Evolutionary conservation across 441 rosid species (phyloP).

Genomic region (Raphanus hybrid): DNA sequence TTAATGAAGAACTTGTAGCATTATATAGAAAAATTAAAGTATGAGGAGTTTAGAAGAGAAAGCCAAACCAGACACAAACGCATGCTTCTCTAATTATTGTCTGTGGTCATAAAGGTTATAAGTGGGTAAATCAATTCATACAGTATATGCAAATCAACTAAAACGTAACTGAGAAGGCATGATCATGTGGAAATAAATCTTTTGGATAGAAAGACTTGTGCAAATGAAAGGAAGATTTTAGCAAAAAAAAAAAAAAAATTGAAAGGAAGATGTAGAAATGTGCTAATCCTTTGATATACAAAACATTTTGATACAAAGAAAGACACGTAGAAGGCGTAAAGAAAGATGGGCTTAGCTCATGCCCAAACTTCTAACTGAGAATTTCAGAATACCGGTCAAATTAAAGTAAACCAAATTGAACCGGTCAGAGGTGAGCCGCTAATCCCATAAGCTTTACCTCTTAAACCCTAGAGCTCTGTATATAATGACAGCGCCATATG

Average conservation of each 20-base stretch:
- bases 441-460: not conserved
- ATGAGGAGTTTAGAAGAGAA: too few species aligned
- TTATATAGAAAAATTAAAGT: too few species aligned
- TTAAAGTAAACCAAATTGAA: slow-evolving; percentile 7
- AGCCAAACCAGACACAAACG: too few species aligned
- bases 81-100: not conserved
- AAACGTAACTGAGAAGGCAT: not conserved
- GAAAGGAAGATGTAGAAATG: not conserved
- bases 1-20: not conserved
- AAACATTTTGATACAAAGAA: not conserved
- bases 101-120: slow-evolving; percentile 16
- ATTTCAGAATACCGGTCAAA: not conserved
- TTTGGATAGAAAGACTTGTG: not conserved
- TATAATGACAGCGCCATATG: not conserved
- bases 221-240: not conserved
- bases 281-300: not conserved
- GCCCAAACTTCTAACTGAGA: not conserved
- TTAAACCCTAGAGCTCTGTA: slow-evolving; percentile 3
- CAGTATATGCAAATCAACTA: too few species aligned
- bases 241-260: not conserved
- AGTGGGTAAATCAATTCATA: not conserved
- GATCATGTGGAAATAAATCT: not conserved
- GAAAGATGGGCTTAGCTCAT: not conserved
- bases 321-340: not conserved
- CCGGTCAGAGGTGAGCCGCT: slow-evolving; percentile 1